phyloP scores from a whole-genome alignment of 768 basidiomycete species.

The Naematelia aurantialba region DNA sequence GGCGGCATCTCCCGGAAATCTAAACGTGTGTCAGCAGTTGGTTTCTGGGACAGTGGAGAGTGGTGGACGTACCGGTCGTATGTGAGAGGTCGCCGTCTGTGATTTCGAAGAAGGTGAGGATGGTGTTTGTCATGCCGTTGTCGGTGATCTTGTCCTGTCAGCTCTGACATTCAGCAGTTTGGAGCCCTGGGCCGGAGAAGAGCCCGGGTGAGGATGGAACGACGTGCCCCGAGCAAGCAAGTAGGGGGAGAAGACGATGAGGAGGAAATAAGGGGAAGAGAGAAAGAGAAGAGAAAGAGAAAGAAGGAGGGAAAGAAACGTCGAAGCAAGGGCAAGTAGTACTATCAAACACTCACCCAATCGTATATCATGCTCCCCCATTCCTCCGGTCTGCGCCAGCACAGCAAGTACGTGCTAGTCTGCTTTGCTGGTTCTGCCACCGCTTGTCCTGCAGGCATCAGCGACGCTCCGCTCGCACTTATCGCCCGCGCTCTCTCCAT shows the following conservation, averaged over 20 bases:
- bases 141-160: constrained; percentile 45
- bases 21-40: constrained; percentile 13
- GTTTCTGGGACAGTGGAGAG: not conserved
- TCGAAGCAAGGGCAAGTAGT: not conserved
- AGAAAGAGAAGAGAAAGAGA: not conserved
- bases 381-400: constrained; percentile 53
- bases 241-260: not conserved
- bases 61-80: constrained; percentile 35
- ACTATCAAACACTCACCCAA: constrained; percentile 46
- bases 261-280: not conserved
- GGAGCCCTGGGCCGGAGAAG: not conserved
- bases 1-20: constrained; percentile 51
- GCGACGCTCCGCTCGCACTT: not conserved
- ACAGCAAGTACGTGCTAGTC: constrained; percentile 46
- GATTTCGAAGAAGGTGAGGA: constrained; percentile 54
- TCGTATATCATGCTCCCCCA: constrained; percentile 52
- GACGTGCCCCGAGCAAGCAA: not conserved
- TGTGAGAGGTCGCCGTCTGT: constrained; percentile 51
- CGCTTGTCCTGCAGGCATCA: constrained; percentile 33
- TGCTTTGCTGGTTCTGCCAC: constrained; percentile 45
- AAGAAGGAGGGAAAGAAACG: not conserved
- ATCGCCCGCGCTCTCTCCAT: too few species aligned
- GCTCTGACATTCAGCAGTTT: too few species aligned
- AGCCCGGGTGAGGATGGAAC: not conserved
- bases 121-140: constrained; percentile 49